Base-by-base conservation (phyloP, 2,329 filamentous ascomycete species). In the Aspergillus sp. region DNA sequence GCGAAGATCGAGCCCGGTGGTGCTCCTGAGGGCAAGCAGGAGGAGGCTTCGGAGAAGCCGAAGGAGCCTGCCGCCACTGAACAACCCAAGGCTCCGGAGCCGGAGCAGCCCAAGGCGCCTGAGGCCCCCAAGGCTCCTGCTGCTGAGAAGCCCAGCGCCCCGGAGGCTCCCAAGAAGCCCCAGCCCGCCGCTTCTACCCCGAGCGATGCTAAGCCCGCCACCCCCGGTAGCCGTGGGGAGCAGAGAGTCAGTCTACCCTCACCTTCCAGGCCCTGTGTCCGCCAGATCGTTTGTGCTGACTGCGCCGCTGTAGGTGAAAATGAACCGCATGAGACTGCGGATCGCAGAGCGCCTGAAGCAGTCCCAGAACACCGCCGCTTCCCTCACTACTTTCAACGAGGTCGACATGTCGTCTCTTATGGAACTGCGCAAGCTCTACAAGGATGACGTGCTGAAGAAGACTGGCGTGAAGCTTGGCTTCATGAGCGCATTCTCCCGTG, bases 321-420 rank as follows among this genome's bases (percentile, higher is more conserved):
- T 99, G 94, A 97, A 97, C 81, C 91, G 94, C 60, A 99, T 99
- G 94, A 91, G 94, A 61, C 85, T 97, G 56, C 88, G 94, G 57
- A 99, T 97, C 64, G 91, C 94, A 47, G 94, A 99, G 80, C 91
- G 94, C 64, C 84, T 99, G 60, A 99, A 99, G 85, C 94, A 99
- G 74, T 97, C 94, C 17, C 94, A 99, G 73, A 99, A 99, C 78
- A 97, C 94, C 1, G 93, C 94, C 47, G 94, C 94, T 42, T 96
- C 94, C 3, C 81, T 99, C 49, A 97, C 94, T 45, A 99, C 94
- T 21, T 99, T 99, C 83, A 97, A 99, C 75, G 93, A 97, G 76
- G 94, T 99, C 56, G 94, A 99, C 74, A 99, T 99, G 94, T 96
- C 93, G 29, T 90, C 88, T 19, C 81, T 99, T 46, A 96, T 97